phyloP scores from a whole-genome alignment of 192 early-diverging fungal species.

The Allomyces macrogynus region DNA sequence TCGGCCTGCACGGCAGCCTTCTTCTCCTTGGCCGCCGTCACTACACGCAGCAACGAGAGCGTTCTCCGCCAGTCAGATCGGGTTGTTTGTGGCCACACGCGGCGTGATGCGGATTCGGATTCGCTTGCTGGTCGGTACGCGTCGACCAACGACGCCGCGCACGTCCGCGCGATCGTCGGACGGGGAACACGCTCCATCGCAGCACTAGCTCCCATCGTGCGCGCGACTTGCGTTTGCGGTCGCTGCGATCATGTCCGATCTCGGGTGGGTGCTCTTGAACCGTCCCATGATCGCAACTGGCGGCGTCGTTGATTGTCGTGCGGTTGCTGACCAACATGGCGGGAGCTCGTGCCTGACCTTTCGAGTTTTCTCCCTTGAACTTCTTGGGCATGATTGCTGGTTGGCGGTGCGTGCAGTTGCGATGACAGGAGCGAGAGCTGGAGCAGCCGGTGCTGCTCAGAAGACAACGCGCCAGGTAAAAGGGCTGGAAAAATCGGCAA shows the following conservation, averaged over 20 bases:
- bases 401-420: no score
- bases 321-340: neutral
- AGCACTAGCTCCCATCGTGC: no score
- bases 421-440: no score
- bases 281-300: neutral
- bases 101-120: no score
- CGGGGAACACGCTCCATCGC: no score
- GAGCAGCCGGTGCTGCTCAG: no score
- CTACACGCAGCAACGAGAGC: slow-evolving; percentile 7
- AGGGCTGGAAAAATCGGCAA: no score
- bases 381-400: slow-evolving; percentile 24
- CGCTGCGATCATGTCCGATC: neutral
- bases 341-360: slow-evolving; percentile 12
- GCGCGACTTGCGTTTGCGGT: neutral
- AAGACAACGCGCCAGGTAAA: no score
- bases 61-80: neutral
- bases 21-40: slow-evolving; percentile 46
- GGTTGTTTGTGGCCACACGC: neutral
- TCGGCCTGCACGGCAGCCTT: slow-evolving; percentile 47
- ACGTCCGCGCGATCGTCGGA: neutral
- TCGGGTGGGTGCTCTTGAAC: neutral
- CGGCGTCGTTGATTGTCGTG: neutral
- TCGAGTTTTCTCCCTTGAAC: slow-evolving; percentile 28
- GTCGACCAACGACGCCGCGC: no score
- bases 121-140: no score